Evolutionary conservation across 2,329 filamentous ascomycete genomes (phyloP), one percentile per base, ranked within the genome.

Genomic region (Pseudodiploospora longispora): DNA sequence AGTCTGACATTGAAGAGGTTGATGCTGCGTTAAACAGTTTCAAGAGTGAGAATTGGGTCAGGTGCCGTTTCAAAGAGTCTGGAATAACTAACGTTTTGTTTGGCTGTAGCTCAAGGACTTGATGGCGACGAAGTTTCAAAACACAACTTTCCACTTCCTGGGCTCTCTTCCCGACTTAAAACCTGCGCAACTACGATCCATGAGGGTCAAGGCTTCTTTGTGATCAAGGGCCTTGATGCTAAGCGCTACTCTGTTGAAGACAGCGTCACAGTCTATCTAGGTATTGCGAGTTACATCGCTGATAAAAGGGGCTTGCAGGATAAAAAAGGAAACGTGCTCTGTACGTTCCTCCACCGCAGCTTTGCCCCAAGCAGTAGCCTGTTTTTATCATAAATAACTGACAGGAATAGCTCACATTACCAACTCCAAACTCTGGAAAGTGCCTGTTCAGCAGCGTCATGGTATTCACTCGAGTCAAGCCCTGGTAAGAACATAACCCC

Each of bases 211-310:
- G 79, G 78, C 1, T 70, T 83, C 50, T 69, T 68, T 40, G 66
- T 82, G 6, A 55, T 83, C 34, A 68, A 70, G 5, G 79, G 79
- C 3, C 60, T 83, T 1, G 66, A 72, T 10, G 63, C 71, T 1
- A 53, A 60, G 3, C 61, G 57, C 2, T 74, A 76, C 55, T 67
- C 69, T 3, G 61, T 67, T 27, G 71, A 78, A 48, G 76, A 82
- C 41, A 75, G 74, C 42, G 59, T 75, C 10, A 65, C 71, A 5
- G 63, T 80, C 36, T 81, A 76, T 51, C 65, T 80, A 4, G 79
- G 75, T 1, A 59, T 83, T 8, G 68, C 77, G 1, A 71, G 68
- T 44, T 71, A 82, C 52, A 68, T 83, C 40, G 78, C 72, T 2
- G 66, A 74, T 33, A 65, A 71, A 38, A 68, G 76, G 34, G 75